A percentile compares a stretch with the other conserved stretches of the same genome.
Evolutionary conservation across 2,329 filamentous ascomycete genomes (phyloP).

Genomic region (Byssochlamys sp.): DNA sequence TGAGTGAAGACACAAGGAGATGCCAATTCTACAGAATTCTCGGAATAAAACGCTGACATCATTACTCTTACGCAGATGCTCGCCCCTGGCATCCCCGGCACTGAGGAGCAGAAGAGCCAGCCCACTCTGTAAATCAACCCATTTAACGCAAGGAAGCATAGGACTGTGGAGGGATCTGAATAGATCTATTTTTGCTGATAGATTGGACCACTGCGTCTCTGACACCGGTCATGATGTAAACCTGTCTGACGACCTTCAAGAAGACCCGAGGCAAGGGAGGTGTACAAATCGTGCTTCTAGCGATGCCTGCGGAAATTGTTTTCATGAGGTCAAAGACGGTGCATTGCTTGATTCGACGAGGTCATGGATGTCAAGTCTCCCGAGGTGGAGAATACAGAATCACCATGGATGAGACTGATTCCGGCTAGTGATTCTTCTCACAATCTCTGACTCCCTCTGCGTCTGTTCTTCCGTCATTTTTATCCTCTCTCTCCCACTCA

Average conservation of each 20-base stretch:
- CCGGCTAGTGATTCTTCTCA: not conserved
- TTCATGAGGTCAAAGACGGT: not conserved
- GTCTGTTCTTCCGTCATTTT: not conserved
- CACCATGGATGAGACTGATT: not conserved
- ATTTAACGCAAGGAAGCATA: not conserved
- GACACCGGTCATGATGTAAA: not conserved
- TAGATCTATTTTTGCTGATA: not conserved
- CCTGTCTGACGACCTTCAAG: not conserved
- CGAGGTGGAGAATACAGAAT: not conserved
- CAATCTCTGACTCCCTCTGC: not conserved
- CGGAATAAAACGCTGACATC: not conserved
- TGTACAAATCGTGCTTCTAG: not conserved
- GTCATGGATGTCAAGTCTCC: not conserved
- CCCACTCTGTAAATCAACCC: constrained; percentile 24
- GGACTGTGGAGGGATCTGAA: not conserved
- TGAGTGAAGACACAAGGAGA: not conserved
- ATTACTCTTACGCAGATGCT: constrained; percentile 28
- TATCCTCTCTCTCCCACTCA: not conserved
- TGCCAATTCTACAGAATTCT: not conserved
- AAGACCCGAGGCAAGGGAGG: not conserved
- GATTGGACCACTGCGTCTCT: not conserved
- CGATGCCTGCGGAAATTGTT: not conserved
- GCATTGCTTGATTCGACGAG: not conserved
- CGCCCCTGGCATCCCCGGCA: constrained; percentile 25
- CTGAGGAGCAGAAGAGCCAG: constrained; percentile 20